A percentile compares a stretch with the other conserved stretches of the same genome.
Conservation (phyloP, 176 grass and related monocot species). For the Phoenix roebelenii region DNA sequence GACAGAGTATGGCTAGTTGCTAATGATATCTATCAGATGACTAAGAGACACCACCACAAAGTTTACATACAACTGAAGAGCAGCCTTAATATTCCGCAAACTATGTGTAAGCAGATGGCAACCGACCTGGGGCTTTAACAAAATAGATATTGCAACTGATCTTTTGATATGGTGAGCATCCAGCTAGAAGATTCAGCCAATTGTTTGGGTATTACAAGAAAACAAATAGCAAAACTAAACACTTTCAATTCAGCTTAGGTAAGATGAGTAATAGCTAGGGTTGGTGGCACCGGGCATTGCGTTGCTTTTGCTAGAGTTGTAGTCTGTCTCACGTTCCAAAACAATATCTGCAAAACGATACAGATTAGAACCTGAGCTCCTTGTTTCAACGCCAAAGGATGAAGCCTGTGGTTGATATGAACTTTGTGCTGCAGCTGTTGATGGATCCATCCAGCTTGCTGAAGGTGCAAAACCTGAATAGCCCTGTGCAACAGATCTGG, state of each 20-base stretch:
- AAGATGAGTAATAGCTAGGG: constrained; percentile 3
- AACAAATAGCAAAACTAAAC: too few species aligned
- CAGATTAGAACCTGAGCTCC: neutral
- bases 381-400: neutral
- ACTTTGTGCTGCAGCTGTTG: neutral
- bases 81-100: too few species aligned
- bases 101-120: too few species aligned
- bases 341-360: constrained; percentile 10
- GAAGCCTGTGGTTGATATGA: constrained; percentile 7
- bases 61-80: too few species aligned
- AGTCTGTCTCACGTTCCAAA: constrained; percentile 12
- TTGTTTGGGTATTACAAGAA: too few species aligned
- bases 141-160: too few species aligned
- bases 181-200: too few species aligned
- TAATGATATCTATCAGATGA: too few species aligned
- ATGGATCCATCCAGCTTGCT: constrained; percentile 2
- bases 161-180: too few species aligned
- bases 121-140: too few species aligned
- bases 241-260: neutral
- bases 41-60: too few species aligned
- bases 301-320: neutral
- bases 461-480: neutral
- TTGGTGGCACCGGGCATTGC: neutral
- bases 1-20: too few species aligned
- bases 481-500: neutral